Percentiles rank a stretch among this genome's conserved stretches.
Conservation (phyloP, 768 basidiomycete genomes). For the Amanita rubescens region DNA sequence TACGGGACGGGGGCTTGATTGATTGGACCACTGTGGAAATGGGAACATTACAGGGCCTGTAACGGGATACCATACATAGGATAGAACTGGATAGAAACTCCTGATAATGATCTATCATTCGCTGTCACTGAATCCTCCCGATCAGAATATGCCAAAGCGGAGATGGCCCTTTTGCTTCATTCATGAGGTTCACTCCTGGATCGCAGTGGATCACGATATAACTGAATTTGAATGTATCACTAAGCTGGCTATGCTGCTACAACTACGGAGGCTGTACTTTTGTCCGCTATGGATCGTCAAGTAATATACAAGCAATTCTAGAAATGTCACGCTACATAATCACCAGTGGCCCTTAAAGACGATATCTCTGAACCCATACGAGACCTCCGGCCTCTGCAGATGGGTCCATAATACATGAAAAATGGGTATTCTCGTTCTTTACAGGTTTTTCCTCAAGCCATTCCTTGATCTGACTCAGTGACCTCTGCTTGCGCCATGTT, state of each 20-base stretch:
- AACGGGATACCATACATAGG: conserved; percentile 13
- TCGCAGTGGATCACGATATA: too few species aligned
- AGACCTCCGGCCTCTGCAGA: conserved; percentile 25
- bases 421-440: conserved; percentile 29
- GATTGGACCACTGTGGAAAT: conserved; percentile 45
- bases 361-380: conserved; percentile 26
- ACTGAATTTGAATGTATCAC: too few species aligned
- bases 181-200: too few species aligned
- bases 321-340: too few species aligned
- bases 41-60: conserved; percentile 56
- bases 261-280: too few species aligned
- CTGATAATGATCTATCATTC: too few species aligned
- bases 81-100: neutral
- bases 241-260: too few species aligned
- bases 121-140: too few species aligned
- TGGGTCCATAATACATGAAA: conserved; percentile 33
- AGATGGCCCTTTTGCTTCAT: too few species aligned
- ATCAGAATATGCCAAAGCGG: too few species aligned
- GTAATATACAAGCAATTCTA: conserved; percentile 14
- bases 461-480: conserved; percentile 18
- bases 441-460: conserved; percentile 29
- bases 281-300: conserved; percentile 14
- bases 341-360: too few species aligned
- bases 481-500: neutral
- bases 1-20: conserved; percentile 46